A percentile compares a stretch with the other conserved stretches of the same genome.
Conservation (phyloP, 768 basidiomycete genomes). For the Xanthoconium purpureum region DNA sequence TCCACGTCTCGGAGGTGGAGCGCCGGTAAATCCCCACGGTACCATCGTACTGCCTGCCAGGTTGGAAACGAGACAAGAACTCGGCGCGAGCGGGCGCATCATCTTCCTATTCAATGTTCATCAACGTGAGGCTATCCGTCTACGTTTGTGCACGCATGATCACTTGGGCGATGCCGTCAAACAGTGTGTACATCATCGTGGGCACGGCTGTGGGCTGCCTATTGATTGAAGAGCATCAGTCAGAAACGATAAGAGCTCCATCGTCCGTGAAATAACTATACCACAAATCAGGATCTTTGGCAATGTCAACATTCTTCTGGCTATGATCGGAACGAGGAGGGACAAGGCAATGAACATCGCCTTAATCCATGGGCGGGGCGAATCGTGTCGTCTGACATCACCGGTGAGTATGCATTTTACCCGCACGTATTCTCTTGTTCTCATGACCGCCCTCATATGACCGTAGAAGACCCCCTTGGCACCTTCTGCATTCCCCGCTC, state of each 20-base stretch:
- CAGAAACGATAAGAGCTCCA: background rate
- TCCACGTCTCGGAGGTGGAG: constrained; percentile 40
- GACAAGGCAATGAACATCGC: background rate
- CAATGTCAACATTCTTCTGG: constrained; percentile 1
- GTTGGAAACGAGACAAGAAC: constrained; percentile 42
- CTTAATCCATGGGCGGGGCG: too few relatives aligned
- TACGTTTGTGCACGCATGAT: constrained; percentile 47
- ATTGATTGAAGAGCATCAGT: background rate
- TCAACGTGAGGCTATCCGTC: background rate
- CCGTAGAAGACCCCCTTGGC: too few relatives aligned
- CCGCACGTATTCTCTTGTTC: too few relatives aligned
- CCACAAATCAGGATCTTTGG: constrained; percentile 33
- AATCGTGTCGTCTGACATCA: background rate
- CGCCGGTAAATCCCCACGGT: constrained; percentile 50
- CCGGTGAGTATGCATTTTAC: too few relatives aligned
- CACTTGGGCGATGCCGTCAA: constrained; percentile 67
- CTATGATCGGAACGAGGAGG: background rate
- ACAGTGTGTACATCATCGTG: constrained; percentile 64
- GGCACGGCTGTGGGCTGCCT: constrained; percentile 76
- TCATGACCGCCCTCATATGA: too few relatives aligned
- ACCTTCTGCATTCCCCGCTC: too few relatives aligned
- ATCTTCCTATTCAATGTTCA: constrained; percentile 28
- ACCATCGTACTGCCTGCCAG: constrained; percentile 46
- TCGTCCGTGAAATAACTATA: background rate
- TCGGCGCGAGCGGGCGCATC: constrained; percentile 42